Evolutionary conservation across 2,329 filamentous ascomycete species (phyloP), one percentile per base, ranked within the genome.

Genomic region (Talaromyces sp.): DNA sequence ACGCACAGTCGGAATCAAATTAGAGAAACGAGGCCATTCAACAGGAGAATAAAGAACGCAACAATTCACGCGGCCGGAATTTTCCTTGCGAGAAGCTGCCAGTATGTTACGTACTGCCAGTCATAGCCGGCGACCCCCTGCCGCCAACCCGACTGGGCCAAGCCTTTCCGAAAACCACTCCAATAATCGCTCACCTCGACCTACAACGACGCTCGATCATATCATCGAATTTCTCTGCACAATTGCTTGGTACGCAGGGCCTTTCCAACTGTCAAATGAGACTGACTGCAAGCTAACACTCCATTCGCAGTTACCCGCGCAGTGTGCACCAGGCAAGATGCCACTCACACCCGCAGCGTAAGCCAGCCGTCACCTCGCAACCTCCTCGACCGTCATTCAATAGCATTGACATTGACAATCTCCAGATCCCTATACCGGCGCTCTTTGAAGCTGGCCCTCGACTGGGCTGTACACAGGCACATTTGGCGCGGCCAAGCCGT

Each of bases 401-500:
- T 11, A 35, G 33, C 5, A 8, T 6, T 9, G 45, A 48, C 28
- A 48, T 48, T 48, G 25, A 48, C 45, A 19, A 35, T 25, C 54
- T 17, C 8, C 70, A 86, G 85, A 65, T 81, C 80, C 62, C 87
- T 99, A 61, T 99, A 99, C 77, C 88, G 93, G 71, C 90, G 91
- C 66, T 91, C 91, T 25, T 77, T 99, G 71, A 97, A 97, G 82
- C 86, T 97, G 64, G 84, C 94, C 41, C 85, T 97, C 64, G 91
- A 97, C 79, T 99, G 94, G 94, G 85, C 91, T 59, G 91, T 97
- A 63, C 89, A 97, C 73, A 85, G 94, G 65, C 85, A 93, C 69
- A 78, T 97, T 61, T 99, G 94, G 93, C 88, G 94, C 67, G 92
- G 93, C 62, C 94, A 97, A 76, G 94, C 94, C 33, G 80, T 97